Percentiles rank a stretch among this genome's conserved stretches.
These are phyloP conservation scores for Oleoguttula mirabilis DNA, from an alignment of 495 filamentous ascomycete species.

Conservation along the genomic window DNA sequence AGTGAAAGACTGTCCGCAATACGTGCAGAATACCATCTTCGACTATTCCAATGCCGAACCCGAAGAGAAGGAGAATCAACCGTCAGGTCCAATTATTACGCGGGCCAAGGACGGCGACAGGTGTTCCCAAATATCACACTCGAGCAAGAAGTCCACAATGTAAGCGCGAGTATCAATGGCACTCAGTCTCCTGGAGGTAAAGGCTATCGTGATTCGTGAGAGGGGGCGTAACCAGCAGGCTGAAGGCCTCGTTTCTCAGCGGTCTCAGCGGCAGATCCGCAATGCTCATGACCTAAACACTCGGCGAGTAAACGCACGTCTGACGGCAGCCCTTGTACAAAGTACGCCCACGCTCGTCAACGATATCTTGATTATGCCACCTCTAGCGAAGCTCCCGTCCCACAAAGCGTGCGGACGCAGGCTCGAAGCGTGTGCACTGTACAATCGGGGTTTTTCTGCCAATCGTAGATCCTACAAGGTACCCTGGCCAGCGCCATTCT, in stretches of 20 bases:
- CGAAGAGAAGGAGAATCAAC: constrained; percentile 3
- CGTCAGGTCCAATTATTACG: neutral
- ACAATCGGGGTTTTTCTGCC: constrained; percentile 8
- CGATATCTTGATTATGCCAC: constrained; percentile 17
- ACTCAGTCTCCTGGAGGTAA: too few species aligned
- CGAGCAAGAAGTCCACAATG: neutral
- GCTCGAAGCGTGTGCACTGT: neutral
- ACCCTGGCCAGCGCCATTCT: too few species aligned
- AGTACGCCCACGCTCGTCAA: constrained; percentile 1
- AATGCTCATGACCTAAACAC: constrained; percentile 2
- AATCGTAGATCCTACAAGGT: neutral
- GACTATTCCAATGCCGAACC: too few species aligned
- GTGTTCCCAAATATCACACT: neutral
- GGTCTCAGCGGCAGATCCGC: constrained; percentile 11
- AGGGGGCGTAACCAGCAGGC: neutral
- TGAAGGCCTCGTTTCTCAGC: constrained; percentile 5
- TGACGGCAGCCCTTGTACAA: constrained; percentile 4
- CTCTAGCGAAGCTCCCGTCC: constrained; percentile 2
- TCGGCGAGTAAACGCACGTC: constrained; percentile 4
- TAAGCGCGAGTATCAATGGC: too few species aligned
- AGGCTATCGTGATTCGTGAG: too few species aligned
- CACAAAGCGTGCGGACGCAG: too few species aligned
- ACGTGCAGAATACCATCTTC: constrained; percentile 46
- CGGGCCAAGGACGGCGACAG: neutral
- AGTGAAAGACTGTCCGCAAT: constrained; percentile 52